Conservation (phyloP, 192 early-diverging fungal genomes). For the Linnemannia elongata region DNA sequence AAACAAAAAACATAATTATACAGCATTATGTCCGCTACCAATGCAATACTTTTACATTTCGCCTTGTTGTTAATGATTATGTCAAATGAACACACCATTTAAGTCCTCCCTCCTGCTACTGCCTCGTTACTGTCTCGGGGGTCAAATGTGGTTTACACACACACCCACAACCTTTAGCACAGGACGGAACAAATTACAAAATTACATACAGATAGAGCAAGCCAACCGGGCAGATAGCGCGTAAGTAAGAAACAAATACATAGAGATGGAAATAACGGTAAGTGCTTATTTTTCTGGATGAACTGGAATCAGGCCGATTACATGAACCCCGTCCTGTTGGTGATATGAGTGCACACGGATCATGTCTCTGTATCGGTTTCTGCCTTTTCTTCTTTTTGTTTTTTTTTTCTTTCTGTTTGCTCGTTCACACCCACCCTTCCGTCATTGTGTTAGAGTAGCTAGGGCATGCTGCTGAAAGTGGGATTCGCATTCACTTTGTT, state of each 20-base stretch:
- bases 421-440: neutral
- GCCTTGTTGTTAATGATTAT: neutral
- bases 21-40: neutral
- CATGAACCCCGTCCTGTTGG: constrained; percentile 21
- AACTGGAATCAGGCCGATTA: constrained; percentile 44
- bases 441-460: no score
- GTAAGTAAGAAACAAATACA: no score
- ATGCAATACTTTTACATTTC: neutral
- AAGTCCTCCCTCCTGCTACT: neutral
- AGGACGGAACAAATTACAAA: constrained; percentile 16
- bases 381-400: neutral
- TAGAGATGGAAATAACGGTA: no score
- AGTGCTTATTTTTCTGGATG: neutral
- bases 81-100: neutral
- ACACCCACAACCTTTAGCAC: neutral
- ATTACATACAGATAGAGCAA: neutral
- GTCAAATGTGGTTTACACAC: neutral
- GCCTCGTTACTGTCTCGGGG: neutral
- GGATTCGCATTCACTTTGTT: no score
- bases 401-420: neutral
- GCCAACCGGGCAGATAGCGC: no score
- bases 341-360: constrained; percentile 13
- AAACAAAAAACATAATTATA: neutral
- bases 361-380: constrained; percentile 9
- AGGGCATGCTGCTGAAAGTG: no score